Evolutionary conservation across 495 filamentous ascomycete genomes (phyloP).

Genomic region (Talaromyces stipitatus): DNA sequence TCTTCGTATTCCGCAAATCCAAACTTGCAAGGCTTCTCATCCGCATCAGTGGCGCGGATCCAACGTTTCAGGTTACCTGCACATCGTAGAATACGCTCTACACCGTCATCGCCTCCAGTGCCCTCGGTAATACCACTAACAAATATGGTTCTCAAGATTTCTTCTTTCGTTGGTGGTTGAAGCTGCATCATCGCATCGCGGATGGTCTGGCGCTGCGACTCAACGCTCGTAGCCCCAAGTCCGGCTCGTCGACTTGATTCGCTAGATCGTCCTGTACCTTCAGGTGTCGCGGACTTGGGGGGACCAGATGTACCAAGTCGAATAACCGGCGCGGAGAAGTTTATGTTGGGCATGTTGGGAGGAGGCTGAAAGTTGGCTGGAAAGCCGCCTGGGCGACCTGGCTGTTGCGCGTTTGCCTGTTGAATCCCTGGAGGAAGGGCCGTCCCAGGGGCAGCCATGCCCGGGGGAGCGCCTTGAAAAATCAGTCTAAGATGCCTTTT

Average conservation of each 20-base stretch:
- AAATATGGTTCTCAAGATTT: constrained; percentile 85
- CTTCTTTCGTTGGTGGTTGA: constrained; percentile 79
- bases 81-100: constrained; percentile 72
- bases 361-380: constrained; percentile 84
- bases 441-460: constrained; percentile 73
- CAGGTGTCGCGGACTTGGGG: constrained; percentile 52
- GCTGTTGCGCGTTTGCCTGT: constrained; percentile 57
- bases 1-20: constrained; percentile 98
- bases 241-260: constrained; percentile 55
- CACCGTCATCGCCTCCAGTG: constrained; percentile 65
- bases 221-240: constrained; percentile 57
- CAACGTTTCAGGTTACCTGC: constrained; percentile 77
- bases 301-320: constrained; percentile 70
- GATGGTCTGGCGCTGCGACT: constrained; percentile 60
- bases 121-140: constrained; percentile 79
- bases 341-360: constrained; percentile 92
- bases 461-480: constrained; percentile 57
- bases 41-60: constrained; percentile 73
- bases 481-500: constrained; percentile 6
- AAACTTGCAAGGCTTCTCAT: constrained; percentile 79
- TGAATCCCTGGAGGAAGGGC: constrained; percentile 73
- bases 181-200: constrained; percentile 71
- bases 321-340: constrained; percentile 96
- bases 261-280: constrained; percentile 39
- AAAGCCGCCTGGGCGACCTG: constrained; percentile 68